A percentile compares a stretch with the other conserved stretches of the same genome.
Evolutionary conservation across 768 basidiomycete genomes (phyloP).

Genomic region (Russula vinacea): DNA sequence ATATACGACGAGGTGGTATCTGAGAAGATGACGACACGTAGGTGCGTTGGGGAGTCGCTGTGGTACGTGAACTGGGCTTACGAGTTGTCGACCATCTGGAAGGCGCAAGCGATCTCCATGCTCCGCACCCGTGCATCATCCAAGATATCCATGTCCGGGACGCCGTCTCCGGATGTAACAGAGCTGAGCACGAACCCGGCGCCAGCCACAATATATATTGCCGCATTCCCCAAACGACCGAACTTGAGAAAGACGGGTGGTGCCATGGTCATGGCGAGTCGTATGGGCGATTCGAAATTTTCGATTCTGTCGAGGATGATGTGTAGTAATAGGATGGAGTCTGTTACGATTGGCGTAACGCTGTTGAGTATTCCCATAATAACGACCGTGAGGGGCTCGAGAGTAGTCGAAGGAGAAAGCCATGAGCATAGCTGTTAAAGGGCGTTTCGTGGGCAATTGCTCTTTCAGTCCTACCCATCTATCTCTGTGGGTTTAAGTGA

Average conservation of each 20-base stretch:
- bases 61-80: neutral
- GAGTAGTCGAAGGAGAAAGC: conserved; percentile 21
- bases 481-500: neutral
- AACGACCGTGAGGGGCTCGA: conserved; percentile 23
- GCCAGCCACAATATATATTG: conserved; percentile 18
- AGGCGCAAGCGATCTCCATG: conserved; percentile 19
- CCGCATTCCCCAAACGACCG: conserved; percentile 21
- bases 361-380: conserved; percentile 19
- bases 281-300: conserved; percentile 13
- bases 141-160: conserved; percentile 21
- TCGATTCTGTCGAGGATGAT: conserved; percentile 20
- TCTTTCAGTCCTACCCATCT: too few relatives aligned
- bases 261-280: conserved; percentile 20
- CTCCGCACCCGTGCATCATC: conserved; percentile 22
- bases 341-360: conserved; percentile 20
- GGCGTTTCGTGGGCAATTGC: neutral
- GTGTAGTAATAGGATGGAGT: conserved; percentile 17
- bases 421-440: conserved; percentile 18
- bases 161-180: conserved; percentile 11
- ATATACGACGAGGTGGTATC: conserved; percentile 24
- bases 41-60: neutral
- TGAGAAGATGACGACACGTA: neutral
- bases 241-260: conserved; percentile 20
- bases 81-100: conserved; percentile 25
- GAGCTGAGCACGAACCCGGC: conserved; percentile 25